A percentile compares a stretch with the other conserved stretches of the same genome.
Conservation (phyloP, 2,329 filamentous ascomycete genomes). For the Pyricularia sp. region DNA sequence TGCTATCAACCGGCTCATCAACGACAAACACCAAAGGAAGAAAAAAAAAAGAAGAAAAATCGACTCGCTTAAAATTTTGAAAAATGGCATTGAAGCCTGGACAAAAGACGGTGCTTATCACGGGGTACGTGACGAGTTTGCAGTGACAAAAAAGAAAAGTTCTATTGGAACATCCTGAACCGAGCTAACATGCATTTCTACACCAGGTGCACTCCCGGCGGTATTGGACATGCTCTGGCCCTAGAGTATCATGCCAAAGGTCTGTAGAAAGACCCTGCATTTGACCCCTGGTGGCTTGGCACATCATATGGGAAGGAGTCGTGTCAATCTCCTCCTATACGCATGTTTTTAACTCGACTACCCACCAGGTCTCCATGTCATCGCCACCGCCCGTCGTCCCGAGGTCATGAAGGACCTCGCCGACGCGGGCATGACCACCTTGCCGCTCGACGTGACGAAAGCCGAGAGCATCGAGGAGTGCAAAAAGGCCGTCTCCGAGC, state of each 20-base stretch:
- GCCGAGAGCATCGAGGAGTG: constrained; percentile 18
- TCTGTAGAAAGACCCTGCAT: constrained; percentile 8
- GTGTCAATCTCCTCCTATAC: not conserved
- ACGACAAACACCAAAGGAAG: not conserved
- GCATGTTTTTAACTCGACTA: not conserved
- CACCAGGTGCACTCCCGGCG: constrained; percentile 25
- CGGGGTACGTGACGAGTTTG: constrained; percentile 1
- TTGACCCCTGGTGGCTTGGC: too few species aligned
- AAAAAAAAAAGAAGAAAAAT: not conserved
- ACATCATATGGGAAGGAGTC: not conserved
- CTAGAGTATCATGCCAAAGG: constrained; percentile 25
- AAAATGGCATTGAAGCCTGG: constrained; percentile 2
- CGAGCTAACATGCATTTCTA: not conserved
- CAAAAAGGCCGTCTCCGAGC: constrained; percentile 19
- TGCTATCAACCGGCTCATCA: too few species aligned
- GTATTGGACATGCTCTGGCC: constrained; percentile 25
- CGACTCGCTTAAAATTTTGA: not conserved
- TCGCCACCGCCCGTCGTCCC: constrained; percentile 26
- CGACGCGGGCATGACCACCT: constrained; percentile 15
- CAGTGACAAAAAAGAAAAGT: not conserved
- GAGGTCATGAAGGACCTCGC: constrained; percentile 20
- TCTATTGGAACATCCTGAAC: not conserved
- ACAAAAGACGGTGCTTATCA: constrained; percentile 5
- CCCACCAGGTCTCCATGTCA: constrained; percentile 24
- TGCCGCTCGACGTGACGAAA: constrained; percentile 20